These are phyloP conservation scores for Penicillium polonicum DNA, from an alignment of 2,329 filamentous ascomycete species.

Conservation along the genomic window DNA sequence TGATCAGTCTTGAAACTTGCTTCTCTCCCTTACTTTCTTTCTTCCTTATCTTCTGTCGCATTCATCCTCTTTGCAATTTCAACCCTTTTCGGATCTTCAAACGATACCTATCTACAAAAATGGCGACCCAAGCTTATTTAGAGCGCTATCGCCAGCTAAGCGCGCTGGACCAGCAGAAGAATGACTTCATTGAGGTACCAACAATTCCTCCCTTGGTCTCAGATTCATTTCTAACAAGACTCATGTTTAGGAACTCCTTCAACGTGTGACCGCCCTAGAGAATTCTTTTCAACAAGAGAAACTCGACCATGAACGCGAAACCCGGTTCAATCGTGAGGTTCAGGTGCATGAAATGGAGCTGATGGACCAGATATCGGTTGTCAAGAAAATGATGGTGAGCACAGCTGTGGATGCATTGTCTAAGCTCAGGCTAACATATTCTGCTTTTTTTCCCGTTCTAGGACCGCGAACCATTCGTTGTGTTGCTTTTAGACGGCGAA, in stretches of 20 bases:
- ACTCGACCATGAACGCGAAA: slow-evolving; percentile 50
- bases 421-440: slow-evolving; percentile 11
- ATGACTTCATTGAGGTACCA: slow-evolving; percentile 49
- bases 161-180: slow-evolving; percentile 47
- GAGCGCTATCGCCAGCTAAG: slow-evolving; percentile 48
- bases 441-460: slow-evolving; percentile 22
- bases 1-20: slow-evolving; percentile 9
- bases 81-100: not conserved
- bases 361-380: slow-evolving; percentile 47
- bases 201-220: slow-evolving; percentile 6
- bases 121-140: slow-evolving; percentile 36
- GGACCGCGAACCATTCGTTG: slow-evolving; percentile 55
- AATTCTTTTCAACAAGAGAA: slow-evolving; percentile 44
- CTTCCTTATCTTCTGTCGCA: slow-evolving; percentile 9
- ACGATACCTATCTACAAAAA: slow-evolving; percentile 16
- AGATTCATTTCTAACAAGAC: slow-evolving; percentile 19
- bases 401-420: not conserved
- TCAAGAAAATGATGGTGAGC: slow-evolving; percentile 48
- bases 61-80: not conserved
- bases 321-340: slow-evolving; percentile 49
- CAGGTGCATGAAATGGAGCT: slow-evolving; percentile 49
- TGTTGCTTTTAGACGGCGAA: slow-evolving; percentile 57
- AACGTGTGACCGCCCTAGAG: slow-evolving; percentile 46
- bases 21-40: slow-evolving; percentile 9
- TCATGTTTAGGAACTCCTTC: slow-evolving; percentile 45